Conservation (phyloP, 169 alveolate genomes). For the Babesia caballi region DNA sequence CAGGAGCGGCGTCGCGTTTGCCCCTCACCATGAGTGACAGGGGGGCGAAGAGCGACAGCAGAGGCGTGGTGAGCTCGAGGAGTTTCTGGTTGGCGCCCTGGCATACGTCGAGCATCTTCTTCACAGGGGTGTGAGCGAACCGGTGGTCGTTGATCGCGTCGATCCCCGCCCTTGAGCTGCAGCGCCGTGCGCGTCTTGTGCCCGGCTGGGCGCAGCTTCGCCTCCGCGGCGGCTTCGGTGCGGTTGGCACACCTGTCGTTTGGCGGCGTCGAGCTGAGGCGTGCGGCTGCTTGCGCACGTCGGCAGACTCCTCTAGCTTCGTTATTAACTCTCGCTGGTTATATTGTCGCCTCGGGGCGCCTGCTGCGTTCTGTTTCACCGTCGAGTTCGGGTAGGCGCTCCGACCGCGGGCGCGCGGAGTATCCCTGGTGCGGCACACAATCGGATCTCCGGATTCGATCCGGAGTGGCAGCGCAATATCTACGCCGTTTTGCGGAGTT, state of each 20-base stretch:
- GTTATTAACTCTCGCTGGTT: no score
- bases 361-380: no score
- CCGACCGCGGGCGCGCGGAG: background rate
- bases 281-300: no score
- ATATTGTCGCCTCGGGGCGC: no score
- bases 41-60: background rate
- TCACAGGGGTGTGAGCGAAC: background rate
- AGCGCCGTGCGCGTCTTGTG: background rate
- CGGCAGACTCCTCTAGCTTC: no score
- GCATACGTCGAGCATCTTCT: constrained; percentile 32
- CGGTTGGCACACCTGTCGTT: no score
- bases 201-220: background rate
- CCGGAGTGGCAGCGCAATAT: background rate
- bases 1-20: background rate
- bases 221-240: background rate
- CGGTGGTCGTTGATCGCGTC: background rate
- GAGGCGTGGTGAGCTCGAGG: background rate
- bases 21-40: background rate
- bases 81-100: constrained; percentile 3
- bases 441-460: background rate
- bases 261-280: no score
- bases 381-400: background rate
- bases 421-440: background rate
- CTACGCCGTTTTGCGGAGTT: background rate
- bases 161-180: background rate